Conservation (phyloP, 495 filamentous ascomycete genomes). For the Podospora tetraspora region DNA sequence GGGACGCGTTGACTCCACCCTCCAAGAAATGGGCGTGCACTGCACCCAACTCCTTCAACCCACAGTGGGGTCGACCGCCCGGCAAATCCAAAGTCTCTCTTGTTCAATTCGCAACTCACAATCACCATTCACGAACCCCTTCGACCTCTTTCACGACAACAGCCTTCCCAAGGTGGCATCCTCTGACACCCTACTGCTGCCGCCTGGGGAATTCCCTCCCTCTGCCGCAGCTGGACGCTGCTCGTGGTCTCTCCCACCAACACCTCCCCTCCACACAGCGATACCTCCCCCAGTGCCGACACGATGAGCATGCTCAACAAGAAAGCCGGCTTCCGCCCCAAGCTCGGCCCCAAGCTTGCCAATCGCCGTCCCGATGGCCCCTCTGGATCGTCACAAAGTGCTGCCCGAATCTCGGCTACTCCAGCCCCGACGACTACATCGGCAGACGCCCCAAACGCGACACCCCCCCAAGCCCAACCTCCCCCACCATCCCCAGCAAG, state of each 20-base stretch:
- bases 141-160: background rate
- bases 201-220: background rate
- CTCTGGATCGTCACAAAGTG: background rate
- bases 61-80: background rate
- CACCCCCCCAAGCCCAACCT: background rate
- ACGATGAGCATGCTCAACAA: background rate
- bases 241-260: background rate
- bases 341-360: background rate
- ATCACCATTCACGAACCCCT: background rate
- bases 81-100: background rate
- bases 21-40: background rate
- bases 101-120: background rate
- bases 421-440: background rate
- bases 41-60: background rate
- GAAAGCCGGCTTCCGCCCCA: background rate
- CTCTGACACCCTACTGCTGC: background rate
- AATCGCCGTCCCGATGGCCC: background rate
- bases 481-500: background rate
- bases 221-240: background rate
- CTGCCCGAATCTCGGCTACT: background rate
- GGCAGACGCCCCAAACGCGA: background rate
- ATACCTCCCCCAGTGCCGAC: background rate
- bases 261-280: background rate
- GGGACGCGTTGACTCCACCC: slow-evolving; percentile 8
- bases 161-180: background rate